Conservation (phyloP, 495 filamentous ascomycete genomes). For the Aspergillus haitiensis region DNA sequence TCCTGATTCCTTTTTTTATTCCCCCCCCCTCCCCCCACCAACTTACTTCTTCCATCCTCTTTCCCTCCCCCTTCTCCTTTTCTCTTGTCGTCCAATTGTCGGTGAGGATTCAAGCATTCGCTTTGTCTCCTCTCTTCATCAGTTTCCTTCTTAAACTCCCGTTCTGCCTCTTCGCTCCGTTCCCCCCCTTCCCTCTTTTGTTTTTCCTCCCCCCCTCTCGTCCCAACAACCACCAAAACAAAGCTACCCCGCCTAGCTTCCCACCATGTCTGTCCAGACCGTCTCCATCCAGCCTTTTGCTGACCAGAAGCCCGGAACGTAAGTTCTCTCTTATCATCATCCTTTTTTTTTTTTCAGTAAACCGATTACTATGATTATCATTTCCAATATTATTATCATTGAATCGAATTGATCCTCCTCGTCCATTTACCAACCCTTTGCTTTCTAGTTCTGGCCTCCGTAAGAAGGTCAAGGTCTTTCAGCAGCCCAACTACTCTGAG, state of each 20-base stretch:
- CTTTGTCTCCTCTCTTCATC: constrained; percentile 11
- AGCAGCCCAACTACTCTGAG: constrained; percentile 92
- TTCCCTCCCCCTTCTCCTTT: not conserved
- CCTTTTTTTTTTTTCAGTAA: not conserved
- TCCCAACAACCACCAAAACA: constrained; percentile 11
- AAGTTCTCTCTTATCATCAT: constrained; percentile 46
- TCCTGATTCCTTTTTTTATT: not conserved
- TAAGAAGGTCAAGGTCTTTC: constrained; percentile 98
- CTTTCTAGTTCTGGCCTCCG: constrained; percentile 82
- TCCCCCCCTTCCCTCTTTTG: constrained; percentile 6
- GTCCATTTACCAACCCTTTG: constrained; percentile 27
- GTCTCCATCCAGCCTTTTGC: constrained; percentile 77
- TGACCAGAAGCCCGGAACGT: constrained; percentile 99
- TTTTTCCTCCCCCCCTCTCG: constrained; percentile 6
- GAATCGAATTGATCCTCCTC: not conserved
- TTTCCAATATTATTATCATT: not conserved
- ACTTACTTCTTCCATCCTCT: constrained; percentile 1
- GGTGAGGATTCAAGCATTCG: constrained; percentile 18
- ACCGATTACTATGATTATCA: not conserved
- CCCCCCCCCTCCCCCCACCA: constrained; percentile 10
- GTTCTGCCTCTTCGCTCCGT: constrained; percentile 7
- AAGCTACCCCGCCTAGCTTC: constrained; percentile 18
- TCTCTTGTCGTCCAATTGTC: constrained; percentile 17
- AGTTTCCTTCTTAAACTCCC: constrained; percentile 10
- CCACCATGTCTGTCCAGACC: constrained; percentile 68